These are phyloP conservation scores for Vigna reflexopilosa DNA, from an alignment of 306 rosid species.

Conservation along the genomic window DNA sequence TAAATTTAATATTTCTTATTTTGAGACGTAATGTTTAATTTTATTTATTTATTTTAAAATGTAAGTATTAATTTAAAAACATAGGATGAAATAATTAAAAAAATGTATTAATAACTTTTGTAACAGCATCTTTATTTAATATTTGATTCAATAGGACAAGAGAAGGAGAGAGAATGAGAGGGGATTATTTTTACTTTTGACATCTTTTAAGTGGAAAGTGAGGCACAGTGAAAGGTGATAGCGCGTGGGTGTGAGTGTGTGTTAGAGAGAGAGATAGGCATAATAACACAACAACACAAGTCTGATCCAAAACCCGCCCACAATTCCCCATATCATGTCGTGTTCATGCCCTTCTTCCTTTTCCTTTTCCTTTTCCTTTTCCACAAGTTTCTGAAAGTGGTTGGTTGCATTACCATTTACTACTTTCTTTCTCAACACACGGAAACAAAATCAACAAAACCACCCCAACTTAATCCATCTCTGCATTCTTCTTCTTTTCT, in stretches of 20 bases:
- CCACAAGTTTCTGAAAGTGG: slow-evolving; percentile 38
- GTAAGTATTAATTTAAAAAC: no score
- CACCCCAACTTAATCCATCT: background rate
- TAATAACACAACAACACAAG: background rate
- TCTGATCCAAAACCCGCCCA: slow-evolving; percentile 49
- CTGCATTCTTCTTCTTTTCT: background rate
- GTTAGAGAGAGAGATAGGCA: background rate
- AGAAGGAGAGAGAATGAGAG: background rate
- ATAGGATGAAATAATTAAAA: no score
- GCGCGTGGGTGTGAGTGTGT: slow-evolving; percentile 43
- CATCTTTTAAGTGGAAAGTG: background rate
- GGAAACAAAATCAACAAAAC: background rate
- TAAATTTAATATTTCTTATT: no score
- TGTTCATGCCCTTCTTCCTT: slow-evolving; percentile 25
- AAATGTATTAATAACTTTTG: no score
- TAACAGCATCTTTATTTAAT: background rate
- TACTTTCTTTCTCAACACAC: slow-evolving; percentile 32
- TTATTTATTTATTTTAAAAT: no score
- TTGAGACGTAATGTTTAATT: no score
- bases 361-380: background rate
- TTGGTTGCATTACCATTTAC: slow-evolving; percentile 38
- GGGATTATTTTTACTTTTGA: background rate
- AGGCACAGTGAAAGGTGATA: background rate
- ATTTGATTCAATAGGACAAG: background rate
- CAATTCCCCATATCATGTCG: slow-evolving; percentile 45